Conservation (phyloP, 148 eudicot genomes). For the Spergularia marina region DNA sequence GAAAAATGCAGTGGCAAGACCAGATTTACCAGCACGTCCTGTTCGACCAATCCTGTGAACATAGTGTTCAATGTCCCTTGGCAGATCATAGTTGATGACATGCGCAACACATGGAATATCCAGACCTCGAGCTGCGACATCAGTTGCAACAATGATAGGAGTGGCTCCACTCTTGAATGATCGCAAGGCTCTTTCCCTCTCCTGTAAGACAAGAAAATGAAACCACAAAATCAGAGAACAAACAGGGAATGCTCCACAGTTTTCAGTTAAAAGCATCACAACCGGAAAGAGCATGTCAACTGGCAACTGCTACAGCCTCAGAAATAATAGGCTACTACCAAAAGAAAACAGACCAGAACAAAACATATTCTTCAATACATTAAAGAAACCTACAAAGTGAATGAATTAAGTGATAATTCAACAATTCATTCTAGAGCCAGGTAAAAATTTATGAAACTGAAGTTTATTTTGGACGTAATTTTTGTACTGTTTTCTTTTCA, state of each 20-base stretch:
- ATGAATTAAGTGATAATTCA: neutral
- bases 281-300: neutral
- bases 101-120: conserved; percentile 74
- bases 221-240: neutral
- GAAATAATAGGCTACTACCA: neutral
- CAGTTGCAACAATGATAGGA: conserved; percentile 76
- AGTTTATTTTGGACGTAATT: neutral
- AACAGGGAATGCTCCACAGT: neutral
- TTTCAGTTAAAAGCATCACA: no score
- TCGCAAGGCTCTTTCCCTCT: conserved; percentile 63
- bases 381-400: neutral
- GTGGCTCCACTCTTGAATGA: conserved; percentile 64
- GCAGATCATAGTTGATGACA: conserved; percentile 70
- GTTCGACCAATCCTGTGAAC: conserved; percentile 79
- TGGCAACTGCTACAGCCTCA: no score
- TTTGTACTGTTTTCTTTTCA: no score
- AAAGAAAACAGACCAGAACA: neutral
- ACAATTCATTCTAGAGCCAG: neutral
- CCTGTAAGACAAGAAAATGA: conserved; percentile 31
- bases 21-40: conserved; percentile 76
- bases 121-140: conserved; percentile 72
- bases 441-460: neutral
- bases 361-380: neutral
- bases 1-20: conserved; percentile 74
- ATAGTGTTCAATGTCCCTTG: conserved; percentile 61